These are phyloP conservation scores for Nephelium lappaceum DNA, from an alignment of 345 rosid species.

Conservation along the genomic window DNA sequence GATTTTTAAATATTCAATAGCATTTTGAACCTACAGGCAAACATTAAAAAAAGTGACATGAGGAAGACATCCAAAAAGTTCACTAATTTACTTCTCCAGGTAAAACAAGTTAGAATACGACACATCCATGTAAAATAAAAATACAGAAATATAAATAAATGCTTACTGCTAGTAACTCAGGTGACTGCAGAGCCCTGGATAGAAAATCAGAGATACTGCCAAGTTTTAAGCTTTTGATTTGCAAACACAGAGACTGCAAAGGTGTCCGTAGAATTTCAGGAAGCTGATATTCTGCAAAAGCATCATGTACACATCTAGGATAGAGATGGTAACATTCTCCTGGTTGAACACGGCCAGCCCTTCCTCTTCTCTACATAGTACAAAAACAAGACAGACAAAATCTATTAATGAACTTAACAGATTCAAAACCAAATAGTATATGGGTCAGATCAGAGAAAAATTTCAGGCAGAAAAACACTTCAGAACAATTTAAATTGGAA, in stretches of 20 bases:
- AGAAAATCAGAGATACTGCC: constrained; percentile 87
- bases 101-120: not conserved
- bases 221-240: constrained; percentile 82
- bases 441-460: not conserved
- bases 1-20: constrained; percentile 80
- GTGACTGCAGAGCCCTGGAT: constrained; percentile 88
- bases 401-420: constrained; percentile 1
- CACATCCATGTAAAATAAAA: constrained; percentile 5
- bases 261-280: constrained; percentile 97
- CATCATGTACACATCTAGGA: constrained; percentile 81
- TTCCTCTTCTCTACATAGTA: constrained; percentile 78
- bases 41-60: constrained; percentile 3
- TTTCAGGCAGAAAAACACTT: not conserved
- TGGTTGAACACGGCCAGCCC: constrained; percentile 94
- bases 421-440: not conserved
- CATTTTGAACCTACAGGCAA: constrained; percentile 76
- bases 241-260: constrained; percentile 88
- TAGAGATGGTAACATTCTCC: constrained; percentile 92
- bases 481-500: not conserved
- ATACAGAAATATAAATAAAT: constrained; percentile 14
- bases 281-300: constrained; percentile 87
- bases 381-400: constrained; percentile 13
- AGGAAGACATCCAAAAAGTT: constrained; percentile 10
- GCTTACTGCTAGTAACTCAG: constrained; percentile 77
- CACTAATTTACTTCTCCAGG: not conserved